Base-by-base conservation (phyloP, 805 yeast genomes). In the Hanseniaspora meyeri region DNA sequence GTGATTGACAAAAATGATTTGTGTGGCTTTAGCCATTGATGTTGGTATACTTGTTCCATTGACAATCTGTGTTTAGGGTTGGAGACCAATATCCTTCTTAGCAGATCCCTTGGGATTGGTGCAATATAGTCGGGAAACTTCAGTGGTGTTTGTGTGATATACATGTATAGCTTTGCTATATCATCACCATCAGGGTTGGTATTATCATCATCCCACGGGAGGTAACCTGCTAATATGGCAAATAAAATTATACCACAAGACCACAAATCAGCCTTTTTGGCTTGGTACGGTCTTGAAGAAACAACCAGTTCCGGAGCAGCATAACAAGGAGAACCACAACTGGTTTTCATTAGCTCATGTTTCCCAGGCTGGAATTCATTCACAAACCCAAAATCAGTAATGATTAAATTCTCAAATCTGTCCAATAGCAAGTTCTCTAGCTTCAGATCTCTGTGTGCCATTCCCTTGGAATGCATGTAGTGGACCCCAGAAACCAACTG, bases 221-320 rank as follows among this genome's bases (percentile, higher is more conserved):
- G 75, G 69, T 93, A 93, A 1, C 98, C 98, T 0, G 97, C 91
- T 50, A 93, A 74, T 96, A 93, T 93, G 11, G 97, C 97, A 66
- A 89, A 93, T 45, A 93, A 72, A 55, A 93, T 93, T 32, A 93
- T 90, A 59, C 98, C 98, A 64, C 95, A 81, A 0, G 96, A 87
- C 98, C 98, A 93, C 45, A 90, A 85, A 70, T 93, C 98, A 36
- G 88, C 97, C 69, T 88, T 89, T 60, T 88, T 79, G 24, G 96
- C 97, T 62, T 86, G 88, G 67, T 93, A 93, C 16, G 95, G 89
- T 55, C 82, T 78, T 60, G 82, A 87, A 12, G 91, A 84, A 34
- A 89, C 83, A 3, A 93, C 98, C 58, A 93, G 72, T 67, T 93
- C 98, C 0, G 98, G 98, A 1, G 98, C 98, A 0, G 98, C 98